Base-by-base conservation (phyloP, 352 stramenopile species). In the Globisporangium splendens region DNA sequence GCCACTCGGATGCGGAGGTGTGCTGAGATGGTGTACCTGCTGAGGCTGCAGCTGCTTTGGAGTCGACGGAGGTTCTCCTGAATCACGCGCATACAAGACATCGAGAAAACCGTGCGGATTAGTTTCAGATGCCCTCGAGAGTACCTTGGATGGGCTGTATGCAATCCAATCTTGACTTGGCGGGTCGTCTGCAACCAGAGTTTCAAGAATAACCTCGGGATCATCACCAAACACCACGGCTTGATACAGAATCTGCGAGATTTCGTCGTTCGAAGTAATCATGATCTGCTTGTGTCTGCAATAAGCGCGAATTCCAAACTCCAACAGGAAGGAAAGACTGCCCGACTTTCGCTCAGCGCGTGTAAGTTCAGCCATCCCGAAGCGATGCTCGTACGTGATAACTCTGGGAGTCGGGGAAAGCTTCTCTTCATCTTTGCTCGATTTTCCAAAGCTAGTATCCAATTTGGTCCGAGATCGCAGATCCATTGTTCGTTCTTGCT, bases 121-220 rank as follows among this genome's bases (percentile, higher is more conserved):
- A 24, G 50, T 22, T 8, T 50, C 22, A 28, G 48, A 46, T 8
- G 42, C 44, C 43, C 15, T 15, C 33, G 51, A 22, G 8, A 46
- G 58, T 2, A 54, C 33, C 38, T 59, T 58, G 1, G 54, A 50
- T 11, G 66, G 54, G 18, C 72, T 63, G 28, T 68, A 66, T 22
- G 67, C 56, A 55, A 85, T 66, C 75, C 75, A 85, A 10, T 82
- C 72, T 35, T 82, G 72, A 24, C 56, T 61, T 15, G 70, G 59
- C 18, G 63, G 61, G 11, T 79, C 68, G 20, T 75, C 63, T 20
- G 65, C 68, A 15, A 73, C 68, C 18, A 85, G 57, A 33, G 65
- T 61, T 55, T 82, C 59, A 43, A 85, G 66, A n/a, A 82, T 50
- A 1, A 75, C 44, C 18, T 85, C 75, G 1, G 71, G 61, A n/a